A percentile compares a stretch with the other conserved stretches of the same genome.
phyloP scores from a whole-genome alignment of 345 rosid species.

The Bruguiera sexangula region DNA sequence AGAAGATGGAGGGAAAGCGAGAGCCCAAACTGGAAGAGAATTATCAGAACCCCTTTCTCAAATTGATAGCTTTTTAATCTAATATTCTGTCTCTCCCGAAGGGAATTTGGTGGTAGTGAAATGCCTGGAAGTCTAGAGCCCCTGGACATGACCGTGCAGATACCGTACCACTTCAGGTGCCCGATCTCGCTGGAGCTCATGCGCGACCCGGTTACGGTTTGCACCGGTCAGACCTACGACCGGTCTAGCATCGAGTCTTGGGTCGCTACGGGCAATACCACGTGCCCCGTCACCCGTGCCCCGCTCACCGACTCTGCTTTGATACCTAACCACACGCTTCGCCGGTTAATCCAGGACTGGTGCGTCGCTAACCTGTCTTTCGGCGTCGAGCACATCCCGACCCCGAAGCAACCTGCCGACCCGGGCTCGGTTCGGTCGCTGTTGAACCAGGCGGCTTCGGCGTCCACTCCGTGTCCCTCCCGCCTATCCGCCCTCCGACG shows the following conservation, averaged over 20 bases:
- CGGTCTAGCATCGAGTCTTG: constrained; percentile 92
- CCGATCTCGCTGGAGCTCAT: constrained; percentile 95
- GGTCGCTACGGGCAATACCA: constrained; percentile 86
- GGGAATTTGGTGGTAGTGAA: too few relatives aligned
- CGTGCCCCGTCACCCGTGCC: constrained; percentile 85
- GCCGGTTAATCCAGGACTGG: constrained; percentile 98
- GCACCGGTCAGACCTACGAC: constrained; percentile 97
- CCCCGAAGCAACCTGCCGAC: constrained; percentile 95
- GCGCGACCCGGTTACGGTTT: constrained; percentile 91
- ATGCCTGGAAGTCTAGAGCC: constrained; percentile 78
- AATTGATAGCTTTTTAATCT: background rate
- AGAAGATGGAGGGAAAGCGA: background rate
- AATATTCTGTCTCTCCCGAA: background rate
- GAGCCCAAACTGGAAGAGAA: constrained; percentile 22
- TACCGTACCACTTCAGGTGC: constrained; percentile 92
- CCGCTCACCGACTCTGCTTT: constrained; percentile 75
- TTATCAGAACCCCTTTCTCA: constrained; percentile 21
- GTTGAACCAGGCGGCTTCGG: constrained; percentile 54
- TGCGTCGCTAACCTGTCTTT: constrained; percentile 79
- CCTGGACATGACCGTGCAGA: constrained; percentile 65
- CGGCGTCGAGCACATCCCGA: constrained; percentile 84
- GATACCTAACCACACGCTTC: constrained; percentile 97
- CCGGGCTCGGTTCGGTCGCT: constrained; percentile 60
- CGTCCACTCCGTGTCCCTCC: constrained; percentile 35
- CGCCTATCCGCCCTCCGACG: constrained; percentile 78